A percentile compares a stretch with the other conserved stretches of the same genome.
These are phyloP conservation scores for Heritiera fomes DNA, from an alignment of 345 rosid species.

Conservation along the genomic window DNA sequence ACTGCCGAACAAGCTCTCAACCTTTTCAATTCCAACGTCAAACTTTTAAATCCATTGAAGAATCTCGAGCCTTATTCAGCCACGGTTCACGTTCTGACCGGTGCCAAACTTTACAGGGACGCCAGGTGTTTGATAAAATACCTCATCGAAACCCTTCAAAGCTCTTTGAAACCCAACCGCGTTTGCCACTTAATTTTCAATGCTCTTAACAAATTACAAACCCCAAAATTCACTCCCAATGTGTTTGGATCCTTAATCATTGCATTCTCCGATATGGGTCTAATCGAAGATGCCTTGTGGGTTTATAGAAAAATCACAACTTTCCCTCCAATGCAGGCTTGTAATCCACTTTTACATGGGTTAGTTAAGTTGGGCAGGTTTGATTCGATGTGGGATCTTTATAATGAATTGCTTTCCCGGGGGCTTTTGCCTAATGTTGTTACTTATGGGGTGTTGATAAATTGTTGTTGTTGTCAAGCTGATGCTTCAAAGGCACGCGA, in stretches of 20 bases:
- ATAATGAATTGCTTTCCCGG: slow-evolving; percentile 41
- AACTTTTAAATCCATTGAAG: slow-evolving; percentile 28
- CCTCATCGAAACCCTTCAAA: slow-evolving; percentile 45
- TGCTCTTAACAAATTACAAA: slow-evolving; percentile 38
- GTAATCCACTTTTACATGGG: slow-evolving; percentile 54
- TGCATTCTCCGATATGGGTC: slow-evolving; percentile 54
- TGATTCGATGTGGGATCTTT: slow-evolving; percentile 51
- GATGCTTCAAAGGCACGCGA: slow-evolving; percentile 37
- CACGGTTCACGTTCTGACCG: slow-evolving; percentile 33
- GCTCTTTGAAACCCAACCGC: slow-evolving; percentile 32
- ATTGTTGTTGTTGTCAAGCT: slow-evolving; percentile 58
- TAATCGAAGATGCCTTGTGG: slow-evolving; percentile 62
- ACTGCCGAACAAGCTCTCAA: slow-evolving; percentile 45
- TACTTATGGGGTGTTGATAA: slow-evolving; percentile 57
- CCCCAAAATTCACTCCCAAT: slow-evolving; percentile 33
- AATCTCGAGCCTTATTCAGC: slow-evolving; percentile 41
- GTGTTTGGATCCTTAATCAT: slow-evolving; percentile 57
- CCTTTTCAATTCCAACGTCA: slow-evolving; percentile 36
- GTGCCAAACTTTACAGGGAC: slow-evolving; percentile 36
- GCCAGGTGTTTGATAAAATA: slow-evolving; percentile 71
- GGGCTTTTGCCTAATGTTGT: slow-evolving; percentile 58
- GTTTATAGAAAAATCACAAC: slow-evolving; percentile 41
- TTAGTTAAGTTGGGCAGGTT: slow-evolving; percentile 44
- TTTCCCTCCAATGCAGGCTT: slow-evolving; percentile 50
- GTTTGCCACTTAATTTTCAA: slow-evolving; percentile 36